phyloP scores from a whole-genome alignment of 768 basidiomycete genomes.

The Tulasnella sp. region DNA sequence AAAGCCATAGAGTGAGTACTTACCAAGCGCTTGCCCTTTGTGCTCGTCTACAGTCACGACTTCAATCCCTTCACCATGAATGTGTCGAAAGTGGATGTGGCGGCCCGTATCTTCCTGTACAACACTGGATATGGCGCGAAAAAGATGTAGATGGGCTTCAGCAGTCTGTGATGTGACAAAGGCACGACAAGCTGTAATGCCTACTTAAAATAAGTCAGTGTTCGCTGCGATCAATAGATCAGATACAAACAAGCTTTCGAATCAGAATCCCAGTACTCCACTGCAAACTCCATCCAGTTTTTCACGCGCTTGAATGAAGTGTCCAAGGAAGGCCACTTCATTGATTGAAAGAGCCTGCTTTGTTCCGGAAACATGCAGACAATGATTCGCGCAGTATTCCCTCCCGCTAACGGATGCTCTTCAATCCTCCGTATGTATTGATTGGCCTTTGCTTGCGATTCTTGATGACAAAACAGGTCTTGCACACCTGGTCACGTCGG shows the following conservation, averaged over 20 bases:
- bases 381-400: neutral
- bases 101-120: constrained; percentile 13
- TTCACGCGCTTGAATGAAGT: constrained; percentile 1
- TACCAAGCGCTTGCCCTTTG: constrained; percentile 14
- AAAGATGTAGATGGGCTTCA: constrained; percentile 8
- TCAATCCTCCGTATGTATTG: no score
- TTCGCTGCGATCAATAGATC: no score
- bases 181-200: neutral
- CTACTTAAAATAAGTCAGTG: neutral
- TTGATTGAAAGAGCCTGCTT: neutral
- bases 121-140: constrained; percentile 4
- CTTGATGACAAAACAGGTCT: no score
- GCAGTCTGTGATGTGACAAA: neutral
- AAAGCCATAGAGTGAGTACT: neutral
- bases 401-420: no score
- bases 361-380: neutral
- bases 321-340: neutral
- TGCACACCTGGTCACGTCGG: no score
- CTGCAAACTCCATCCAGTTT: neutral
- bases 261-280: neutral
- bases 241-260: neutral
- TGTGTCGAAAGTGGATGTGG: constrained; percentile 5
- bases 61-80: constrained; percentile 13
- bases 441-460: no score
- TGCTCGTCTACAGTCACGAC: constrained; percentile 13